Base-by-base conservation (phyloP, 1,284 basidiomycete genomes). In the Ustilago trichophora region DNA sequence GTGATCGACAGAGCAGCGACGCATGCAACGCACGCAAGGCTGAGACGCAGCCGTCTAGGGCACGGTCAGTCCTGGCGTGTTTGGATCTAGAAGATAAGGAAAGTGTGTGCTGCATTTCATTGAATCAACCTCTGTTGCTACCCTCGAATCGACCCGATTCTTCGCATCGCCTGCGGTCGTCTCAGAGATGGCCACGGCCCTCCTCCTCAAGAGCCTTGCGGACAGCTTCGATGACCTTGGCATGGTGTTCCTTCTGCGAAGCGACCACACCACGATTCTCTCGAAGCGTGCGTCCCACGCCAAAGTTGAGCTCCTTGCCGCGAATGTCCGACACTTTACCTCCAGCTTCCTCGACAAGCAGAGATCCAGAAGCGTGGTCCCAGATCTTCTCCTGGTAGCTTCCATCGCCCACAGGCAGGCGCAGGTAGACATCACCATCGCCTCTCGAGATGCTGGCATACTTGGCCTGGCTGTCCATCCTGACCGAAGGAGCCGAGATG, bases 391-490 rank as follows among this genome's bases (percentile, higher is more conserved):
- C 93, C 62, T 85, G 82, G 81, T 94, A 95, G 12, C 87, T 88
- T 15, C 88, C 87, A 13, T 90, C 88, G 7, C 85, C 82, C 48
- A 90, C 90, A 0, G 96, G 96, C 84, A 97, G 90, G 21, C 95
- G 87, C 47, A 98, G 84, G 83, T 99, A 98, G 31, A 89, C 88
- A 11, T 89, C 89, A 1, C 93, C 93, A 63, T 96, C 92, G 0
- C 93, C 93, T 35, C 94, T 85, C 2, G 90, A 88, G 15, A 98
- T 87, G 75, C 89, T 89, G 26, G 90, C 89, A 77, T 98, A 98
- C 83, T 98, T 98, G 8, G 93, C 93, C 83, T 98, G 95, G 80
- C 91, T 93, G 82, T 98, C 96, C 93, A 98, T 97, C 24, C 92
- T 86, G n/a, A 90, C 85, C 35, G 91, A 87, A 16, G 85, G 78